Evolutionary conservation across 2,329 filamentous ascomycete species (phyloP).

Genomic region (Tolypocladium paradoxum): DNA sequence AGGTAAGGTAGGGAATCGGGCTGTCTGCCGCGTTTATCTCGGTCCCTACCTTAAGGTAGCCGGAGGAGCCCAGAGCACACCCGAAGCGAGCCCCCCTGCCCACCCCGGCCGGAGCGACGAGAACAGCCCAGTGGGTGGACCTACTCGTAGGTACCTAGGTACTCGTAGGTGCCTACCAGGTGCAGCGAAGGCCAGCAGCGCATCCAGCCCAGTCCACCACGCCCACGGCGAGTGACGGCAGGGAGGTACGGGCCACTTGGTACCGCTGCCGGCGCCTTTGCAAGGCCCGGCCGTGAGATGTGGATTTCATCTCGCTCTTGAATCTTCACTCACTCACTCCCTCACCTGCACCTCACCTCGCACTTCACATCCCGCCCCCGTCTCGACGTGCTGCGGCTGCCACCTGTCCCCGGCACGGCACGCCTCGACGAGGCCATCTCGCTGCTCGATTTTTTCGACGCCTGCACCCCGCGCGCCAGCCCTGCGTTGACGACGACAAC

Average conservation of each 20-base stretch:
- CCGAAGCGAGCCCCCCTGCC: background rate
- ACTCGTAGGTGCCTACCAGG: too few species aligned
- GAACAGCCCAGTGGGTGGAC: background rate
- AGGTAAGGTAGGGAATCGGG: background rate
- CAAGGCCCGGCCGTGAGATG: constrained; percentile 4
- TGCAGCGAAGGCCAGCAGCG: too few species aligned
- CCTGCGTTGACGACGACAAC: constrained; percentile 4
- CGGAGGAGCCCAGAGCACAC: background rate
- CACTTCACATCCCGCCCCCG: background rate
- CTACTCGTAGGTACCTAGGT: too few species aligned
- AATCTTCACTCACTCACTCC: constrained; percentile 13
- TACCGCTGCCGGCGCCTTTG: background rate
- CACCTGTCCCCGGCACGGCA: constrained; percentile 1
- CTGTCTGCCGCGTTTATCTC: background rate
- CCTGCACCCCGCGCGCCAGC: constrained; percentile 2
- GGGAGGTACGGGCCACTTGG: background rate
- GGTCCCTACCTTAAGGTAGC: background rate
- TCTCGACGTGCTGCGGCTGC: background rate
- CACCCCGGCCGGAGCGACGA: constrained; percentile 1
- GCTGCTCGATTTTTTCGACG: background rate
- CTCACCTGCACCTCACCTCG: constrained; percentile 7
- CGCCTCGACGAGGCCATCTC: constrained; percentile 1
- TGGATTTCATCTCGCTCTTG: constrained; percentile 14
- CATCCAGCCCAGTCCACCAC: too few species aligned
- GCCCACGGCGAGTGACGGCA: background rate